These are phyloP conservation scores for Citrus maxima DNA, from an alignment of 345 rosid species.

Conservation along the genomic window DNA sequence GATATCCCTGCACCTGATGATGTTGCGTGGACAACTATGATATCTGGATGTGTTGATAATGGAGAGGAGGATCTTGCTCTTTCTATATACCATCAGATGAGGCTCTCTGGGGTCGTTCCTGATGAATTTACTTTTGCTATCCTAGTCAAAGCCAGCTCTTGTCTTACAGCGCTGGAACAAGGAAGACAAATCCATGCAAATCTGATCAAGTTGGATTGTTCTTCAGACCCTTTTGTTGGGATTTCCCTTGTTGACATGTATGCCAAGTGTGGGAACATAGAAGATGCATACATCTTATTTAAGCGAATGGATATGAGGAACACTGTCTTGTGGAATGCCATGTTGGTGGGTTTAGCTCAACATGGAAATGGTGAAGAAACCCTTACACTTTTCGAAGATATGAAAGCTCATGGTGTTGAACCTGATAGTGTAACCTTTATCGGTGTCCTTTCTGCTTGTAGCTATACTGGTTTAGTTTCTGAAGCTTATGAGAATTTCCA, in stretches of 20 bases:
- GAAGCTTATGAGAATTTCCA: conserved; percentile 42
- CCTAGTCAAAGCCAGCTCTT: conserved; percentile 59
- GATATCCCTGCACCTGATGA: conserved; percentile 43
- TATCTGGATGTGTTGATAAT: conserved; percentile 62
- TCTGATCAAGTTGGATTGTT: conserved; percentile 45
- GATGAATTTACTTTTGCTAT: conserved; percentile 64
- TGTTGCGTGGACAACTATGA: conserved; percentile 75
- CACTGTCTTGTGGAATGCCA: conserved; percentile 46
- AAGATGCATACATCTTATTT: conserved; percentile 48
- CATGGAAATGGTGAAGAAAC: conserved; percentile 58
- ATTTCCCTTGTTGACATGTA: conserved; percentile 70
- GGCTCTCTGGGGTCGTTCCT: conserved; percentile 45
- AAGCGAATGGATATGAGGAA: conserved; percentile 32
- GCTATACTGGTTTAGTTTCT: conserved; percentile 46
- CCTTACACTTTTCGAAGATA: conserved; percentile 36
- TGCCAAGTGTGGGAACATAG: conserved; percentile 65
- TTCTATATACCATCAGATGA: conserved; percentile 53
- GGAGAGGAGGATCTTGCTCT: conserved; percentile 55
- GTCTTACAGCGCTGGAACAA: conserved; percentile 54
- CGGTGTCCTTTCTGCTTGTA: conserved; percentile 55
- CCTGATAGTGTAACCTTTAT: conserved; percentile 52
- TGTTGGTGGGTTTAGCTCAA: conserved; percentile 55
- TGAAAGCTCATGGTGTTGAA: conserved; percentile 33
- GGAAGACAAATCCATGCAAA: conserved; percentile 68
- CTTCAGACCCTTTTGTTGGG: conserved; percentile 41